Evolutionary conservation across 208 protist species (phyloP).

Genomic region (Wallacemonas sp.): DNA sequence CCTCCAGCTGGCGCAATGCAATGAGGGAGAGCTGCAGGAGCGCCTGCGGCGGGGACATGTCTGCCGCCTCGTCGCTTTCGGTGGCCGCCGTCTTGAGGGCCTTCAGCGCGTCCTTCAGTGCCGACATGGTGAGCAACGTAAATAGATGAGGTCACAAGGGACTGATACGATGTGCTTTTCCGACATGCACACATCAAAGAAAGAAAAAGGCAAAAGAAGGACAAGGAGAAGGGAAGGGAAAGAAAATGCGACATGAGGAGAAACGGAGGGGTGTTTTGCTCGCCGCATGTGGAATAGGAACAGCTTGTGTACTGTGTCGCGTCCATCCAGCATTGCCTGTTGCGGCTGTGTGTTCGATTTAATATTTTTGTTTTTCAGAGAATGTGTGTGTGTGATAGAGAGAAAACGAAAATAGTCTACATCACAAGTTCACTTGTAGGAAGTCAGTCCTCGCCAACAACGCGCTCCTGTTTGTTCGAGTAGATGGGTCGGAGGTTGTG

Average conservation of each 20-base stretch:
- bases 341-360: no score
- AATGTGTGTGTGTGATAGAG: no score
- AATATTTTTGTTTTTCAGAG: no score
- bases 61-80: slow-evolving; percentile 12
- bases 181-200: no score
- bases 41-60: slow-evolving; percentile 24
- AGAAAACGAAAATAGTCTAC: neutral
- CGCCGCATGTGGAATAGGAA: no score
- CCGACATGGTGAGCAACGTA: no score
- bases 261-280: slow-evolving; percentile 1
- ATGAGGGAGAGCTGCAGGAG: slow-evolving; percentile 42
- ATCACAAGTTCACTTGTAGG: neutral
- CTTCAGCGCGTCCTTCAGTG: neutral
- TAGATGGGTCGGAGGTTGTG: slow-evolving; percentile 59
- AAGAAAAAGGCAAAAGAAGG: slow-evolving; percentile 11
- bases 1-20: slow-evolving; percentile 48
- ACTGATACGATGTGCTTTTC: no score
- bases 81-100: neutral
- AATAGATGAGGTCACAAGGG: no score
- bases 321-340: no score
- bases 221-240: slow-evolving; percentile 16
- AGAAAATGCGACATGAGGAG: neutral
- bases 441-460: slow-evolving; percentile 12
- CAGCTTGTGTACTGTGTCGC: no score
- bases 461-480: slow-evolving; percentile 53